Conservation (phyloP, 108 stramenopile species). For the Fistulifera pelliculosa region DNA sequence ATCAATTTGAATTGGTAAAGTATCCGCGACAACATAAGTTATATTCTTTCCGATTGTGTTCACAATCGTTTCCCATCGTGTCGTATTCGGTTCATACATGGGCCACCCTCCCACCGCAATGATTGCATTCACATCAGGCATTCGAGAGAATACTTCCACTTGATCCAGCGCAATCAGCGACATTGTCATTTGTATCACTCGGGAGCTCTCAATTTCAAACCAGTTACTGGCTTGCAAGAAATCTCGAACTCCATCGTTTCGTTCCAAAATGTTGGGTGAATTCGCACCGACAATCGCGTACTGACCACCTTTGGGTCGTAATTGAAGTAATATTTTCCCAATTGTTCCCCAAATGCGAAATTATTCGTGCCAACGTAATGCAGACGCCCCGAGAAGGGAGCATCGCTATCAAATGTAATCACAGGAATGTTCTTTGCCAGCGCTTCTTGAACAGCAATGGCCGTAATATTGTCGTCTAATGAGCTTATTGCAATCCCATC, state of each 20-base stretch:
- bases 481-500: neutral
- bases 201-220: constrained; percentile 1
- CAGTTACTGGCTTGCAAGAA: neutral
- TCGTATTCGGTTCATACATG: constrained; percentile 1
- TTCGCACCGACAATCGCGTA: constrained; percentile 9
- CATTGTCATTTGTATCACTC: neutral
- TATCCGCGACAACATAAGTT: constrained; percentile 11
- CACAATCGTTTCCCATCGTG: too few species aligned
- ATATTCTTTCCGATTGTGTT: constrained; percentile 1
- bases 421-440: constrained; percentile 11
- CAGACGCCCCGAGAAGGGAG: constrained; percentile 11
- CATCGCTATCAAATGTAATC: constrained; percentile 27
- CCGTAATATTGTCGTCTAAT: too few species aligned
- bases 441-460: too few species aligned
- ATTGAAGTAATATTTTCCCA: constrained; percentile 12
- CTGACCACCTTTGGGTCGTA: constrained; percentile 17
- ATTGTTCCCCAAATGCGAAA: constrained; percentile 11
- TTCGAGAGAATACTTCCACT: neutral
- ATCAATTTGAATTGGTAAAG: constrained; percentile 9
- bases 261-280: constrained; percentile 10
- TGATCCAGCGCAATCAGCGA: neutral
- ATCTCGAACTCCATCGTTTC: constrained; percentile 7
- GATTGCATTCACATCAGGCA: neutral
- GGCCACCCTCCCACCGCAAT: neutral
- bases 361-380: constrained; percentile 32